Percentiles rank a stretch among this genome's conserved stretches.
These are phyloP conservation scores for Penicillium pancosmium DNA, from an alignment of 495 filamentous ascomycete genomes.

Conservation along the genomic window DNA sequence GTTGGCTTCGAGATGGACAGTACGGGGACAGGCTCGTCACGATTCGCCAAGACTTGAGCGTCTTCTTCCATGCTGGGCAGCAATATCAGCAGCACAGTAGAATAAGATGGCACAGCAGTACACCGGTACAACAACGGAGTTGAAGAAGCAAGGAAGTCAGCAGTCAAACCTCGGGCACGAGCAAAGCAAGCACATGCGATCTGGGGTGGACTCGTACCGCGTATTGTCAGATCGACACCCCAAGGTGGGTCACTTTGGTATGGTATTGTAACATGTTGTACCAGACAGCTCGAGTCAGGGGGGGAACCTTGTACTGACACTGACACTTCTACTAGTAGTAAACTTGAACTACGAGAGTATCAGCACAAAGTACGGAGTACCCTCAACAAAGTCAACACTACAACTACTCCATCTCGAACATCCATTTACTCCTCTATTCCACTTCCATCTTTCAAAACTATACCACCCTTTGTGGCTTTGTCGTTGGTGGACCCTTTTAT, in stretches of 20 bases:
- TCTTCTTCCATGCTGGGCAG: slow-evolving; percentile 48
- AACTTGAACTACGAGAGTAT: too few species aligned
- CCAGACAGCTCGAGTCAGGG: background rate
- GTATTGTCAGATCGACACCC: slow-evolving; percentile 14
- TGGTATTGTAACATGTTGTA: slow-evolving; percentile 10
- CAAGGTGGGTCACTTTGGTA: slow-evolving; percentile 7
- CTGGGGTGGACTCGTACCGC: slow-evolving; percentile 16
- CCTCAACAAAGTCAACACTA: background rate
- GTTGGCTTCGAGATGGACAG: slow-evolving; percentile 28
- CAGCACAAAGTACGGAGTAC: background rate
- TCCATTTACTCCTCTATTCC: background rate
- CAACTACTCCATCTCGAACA: background rate
- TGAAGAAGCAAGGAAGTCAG: background rate
- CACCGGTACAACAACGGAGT: background rate
- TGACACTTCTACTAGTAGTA: too few species aligned
- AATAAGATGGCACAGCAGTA: background rate
- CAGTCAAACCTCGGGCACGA: background rate
- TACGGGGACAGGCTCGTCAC: slow-evolving; percentile 5
- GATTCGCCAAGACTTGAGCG: slow-evolving; percentile 7
- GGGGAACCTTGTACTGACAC: too few species aligned
- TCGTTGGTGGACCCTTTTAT: slow-evolving; percentile 20
- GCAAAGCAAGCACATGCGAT: slow-evolving; percentile 19
- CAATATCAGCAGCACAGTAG: background rate
- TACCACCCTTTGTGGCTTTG: slow-evolving; percentile 13
- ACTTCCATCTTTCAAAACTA: background rate